Base-by-base conservation (phyloP, 345 rosid species). In the Geranium brycei region DNA sequence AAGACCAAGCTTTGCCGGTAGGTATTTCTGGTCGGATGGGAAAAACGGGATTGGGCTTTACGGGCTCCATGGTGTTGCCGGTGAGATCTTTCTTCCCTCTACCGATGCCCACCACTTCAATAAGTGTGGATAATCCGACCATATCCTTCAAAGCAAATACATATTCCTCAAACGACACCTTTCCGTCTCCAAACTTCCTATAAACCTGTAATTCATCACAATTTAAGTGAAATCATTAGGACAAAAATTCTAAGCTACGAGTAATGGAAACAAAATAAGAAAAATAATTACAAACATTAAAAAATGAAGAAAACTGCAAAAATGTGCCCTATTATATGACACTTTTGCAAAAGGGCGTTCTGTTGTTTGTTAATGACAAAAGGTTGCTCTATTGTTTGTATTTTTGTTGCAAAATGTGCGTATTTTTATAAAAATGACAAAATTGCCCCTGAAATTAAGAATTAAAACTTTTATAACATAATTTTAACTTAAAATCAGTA, bases 121-220 rank as follows among this genome's bases (percentile, higher is more conserved):
- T 61, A 16, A 82, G 67, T 64, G 62, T 59, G 56, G 31, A 32
- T 61, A 73, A 17, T 19, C 86, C 82, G 31, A 71, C 82, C 28
- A 61, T 28, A 16, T 64, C 59, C 63, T 79, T 77, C 62, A 82
- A 40, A 60, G 77, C 32, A 66, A 79, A 77, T 19, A 77, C 72
- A 60, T 75, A 82, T 35, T 73, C 86, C 65, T 73, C 79, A 16
- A 77, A 71, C 38, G 78, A 72, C 17, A 78, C 69, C 74, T 77
- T 82, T 59, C 81, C 87, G 71, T 88, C 89, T 16, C 75, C 78
- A 73, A 76, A 88, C 53, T 62, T 66, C 79, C 79, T 79, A 51
- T 81, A 71, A 70, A 69, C 82, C 95, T 87, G 69, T 71, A 68
- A 69, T 15, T 11, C 40, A 60, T 8, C 38, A 62, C n/a, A 66